Evolutionary conservation across 2,329 filamentous ascomycete species (phyloP), one percentile per base, ranked within the genome.

Genomic region (Aspergillus sp.): DNA sequence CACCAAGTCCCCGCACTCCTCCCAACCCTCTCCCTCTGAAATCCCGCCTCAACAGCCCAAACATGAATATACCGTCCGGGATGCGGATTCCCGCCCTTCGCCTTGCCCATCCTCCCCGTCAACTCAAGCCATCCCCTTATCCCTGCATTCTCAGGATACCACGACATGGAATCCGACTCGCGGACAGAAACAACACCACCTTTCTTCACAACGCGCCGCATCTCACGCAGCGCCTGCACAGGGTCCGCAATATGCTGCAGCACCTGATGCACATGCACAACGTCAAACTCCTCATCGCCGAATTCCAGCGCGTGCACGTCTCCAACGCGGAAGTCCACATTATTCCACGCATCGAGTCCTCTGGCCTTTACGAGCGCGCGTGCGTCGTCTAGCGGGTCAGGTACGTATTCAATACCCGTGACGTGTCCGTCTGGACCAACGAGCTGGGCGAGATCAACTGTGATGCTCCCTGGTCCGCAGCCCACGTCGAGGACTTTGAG

Each of bases 191-290:
- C 69, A 4, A 86, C 72, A 4, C 84, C 84, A 7, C 80, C 78
- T 0, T 72, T 62, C 61, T 82, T 85, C 13, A 74, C 71, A 3
- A 87, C 80, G 0, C 81, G 76, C 5, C 77, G 73, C 81, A 87
- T 83, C 62, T 85, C 81, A n/a, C 71, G 71, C 51, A 86, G 69
- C 0, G 81, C 80, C 2, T 71, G 66, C 0, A 82, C 68, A 0
- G 83, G 83, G 52, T 83, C 74, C 11, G 73, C 65, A 5, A 87
- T 71, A 65, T 87, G 85, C 57, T 81, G 78, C 5, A 87, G 72
- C 1, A 87, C 80, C 63, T 86, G 83, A 62, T 85, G 82, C 9
- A 79, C 80, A 63, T 85, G 81, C 3, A 87, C 83, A 5, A 87
- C 65, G 60, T 88, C 85, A 59, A 87, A 88, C 1, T 71, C 69